These are phyloP conservation scores for Emergomyces africanus DNA, from an alignment of 2,329 filamentous ascomycete species.

Conservation along the genomic window DNA sequence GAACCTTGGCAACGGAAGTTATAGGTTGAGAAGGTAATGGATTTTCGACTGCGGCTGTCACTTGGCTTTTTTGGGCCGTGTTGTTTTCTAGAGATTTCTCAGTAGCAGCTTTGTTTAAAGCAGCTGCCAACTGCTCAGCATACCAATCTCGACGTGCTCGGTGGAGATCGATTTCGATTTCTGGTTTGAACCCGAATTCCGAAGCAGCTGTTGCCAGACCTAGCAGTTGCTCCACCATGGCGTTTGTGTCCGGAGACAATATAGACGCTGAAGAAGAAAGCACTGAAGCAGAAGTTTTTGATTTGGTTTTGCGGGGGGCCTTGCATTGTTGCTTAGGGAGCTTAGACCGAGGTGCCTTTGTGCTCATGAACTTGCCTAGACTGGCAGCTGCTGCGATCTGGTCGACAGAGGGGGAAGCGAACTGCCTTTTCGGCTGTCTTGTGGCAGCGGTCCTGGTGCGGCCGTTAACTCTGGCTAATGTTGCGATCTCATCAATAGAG, in stretches of 20 bases:
- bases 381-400: neutral
- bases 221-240: conserved; percentile 9
- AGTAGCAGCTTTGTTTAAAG: neutral
- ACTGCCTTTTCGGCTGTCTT: neutral
- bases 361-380: neutral
- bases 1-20: neutral
- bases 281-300: neutral
- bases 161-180: conserved; percentile 10
- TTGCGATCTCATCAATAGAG: neutral
- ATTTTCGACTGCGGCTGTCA: neutral
- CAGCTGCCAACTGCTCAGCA: neutral
- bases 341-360: too few relatives aligned
- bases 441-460: neutral
- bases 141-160: conserved; percentile 8
- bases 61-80: neutral
- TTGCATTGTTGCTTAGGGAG: neutral
- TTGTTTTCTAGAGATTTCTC: neutral
- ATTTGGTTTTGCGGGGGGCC: neutral
- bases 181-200: conserved; percentile 10
- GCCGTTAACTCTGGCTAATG: neutral
- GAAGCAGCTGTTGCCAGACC: conserved; percentile 7
- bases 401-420: neutral
- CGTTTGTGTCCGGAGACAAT: conserved; percentile 1
- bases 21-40: neutral
- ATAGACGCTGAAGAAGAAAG: conserved; percentile 3